These are phyloP conservation scores for Calocera cornea DNA, from an alignment of 768 basidiomycete species.

Conservation along the genomic window DNA sequence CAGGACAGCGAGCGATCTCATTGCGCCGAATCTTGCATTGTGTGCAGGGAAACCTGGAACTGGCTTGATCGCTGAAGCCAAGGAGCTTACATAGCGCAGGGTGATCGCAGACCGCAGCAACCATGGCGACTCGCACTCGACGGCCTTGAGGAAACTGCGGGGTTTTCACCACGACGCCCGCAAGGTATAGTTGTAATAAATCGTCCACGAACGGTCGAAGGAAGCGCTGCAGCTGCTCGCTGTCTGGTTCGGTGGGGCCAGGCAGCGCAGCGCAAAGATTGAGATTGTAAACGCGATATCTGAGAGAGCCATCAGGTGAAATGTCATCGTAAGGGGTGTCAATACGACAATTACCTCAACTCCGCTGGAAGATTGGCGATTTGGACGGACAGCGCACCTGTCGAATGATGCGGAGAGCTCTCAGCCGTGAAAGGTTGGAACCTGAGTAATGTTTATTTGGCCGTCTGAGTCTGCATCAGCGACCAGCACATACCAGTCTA, in stretches of 20 bases:
- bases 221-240: conserved; percentile 20
- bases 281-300: conserved; percentile 10
- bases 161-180: conserved; percentile 14
- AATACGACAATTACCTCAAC: not conserved
- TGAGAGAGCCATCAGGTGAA: not conserved
- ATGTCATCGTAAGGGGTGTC: not conserved
- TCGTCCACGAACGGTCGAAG: conserved; percentile 22
- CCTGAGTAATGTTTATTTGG: not conserved
- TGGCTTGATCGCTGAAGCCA: conserved; percentile 21
- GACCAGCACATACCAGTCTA: conserved; percentile 5
- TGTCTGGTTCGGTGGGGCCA: conserved; percentile 21
- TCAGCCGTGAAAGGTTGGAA: not conserved
- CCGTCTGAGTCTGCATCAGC: not conserved
- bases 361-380: conserved; percentile 3
- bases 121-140: conserved; percentile 16
- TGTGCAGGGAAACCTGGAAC: conserved; percentile 18
- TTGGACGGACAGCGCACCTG: not conserved
- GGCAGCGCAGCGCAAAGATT: conserved; percentile 17
- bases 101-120: conserved; percentile 23
- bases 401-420: not conserved
- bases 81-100: conserved; percentile 21
- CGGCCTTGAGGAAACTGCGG: conserved; percentile 17
- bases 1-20: conserved; percentile 1
- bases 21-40: conserved; percentile 17
- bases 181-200: conserved; percentile 19